Evolutionary conservation across 257 asterid species (phyloP), one percentile per base, ranked within the genome.

Genomic region (Cordia subcordata): DNA sequence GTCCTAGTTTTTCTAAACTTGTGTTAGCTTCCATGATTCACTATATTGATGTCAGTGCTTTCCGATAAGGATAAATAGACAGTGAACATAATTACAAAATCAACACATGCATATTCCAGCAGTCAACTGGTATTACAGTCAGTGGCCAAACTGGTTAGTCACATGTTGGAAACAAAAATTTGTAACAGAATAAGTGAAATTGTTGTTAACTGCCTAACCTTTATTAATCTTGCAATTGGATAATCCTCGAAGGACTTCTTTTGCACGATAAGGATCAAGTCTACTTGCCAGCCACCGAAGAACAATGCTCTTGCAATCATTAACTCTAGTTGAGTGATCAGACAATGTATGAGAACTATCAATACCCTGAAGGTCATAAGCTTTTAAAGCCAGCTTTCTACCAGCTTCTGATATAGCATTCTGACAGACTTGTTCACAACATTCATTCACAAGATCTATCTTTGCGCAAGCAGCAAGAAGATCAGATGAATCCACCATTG

Each of bases 401-500:
- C 97, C 86, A 64, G 96, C 96, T 69, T 86, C 95, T 40, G 81
- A 64, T 60, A 93, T 80, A 38, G 99, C 92, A 69, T 82, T 85
- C 79, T 85, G 92, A 73, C 99, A 93, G 55, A 81, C 85, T 79
- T 93, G 96, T 79, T 80, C 79, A 57, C 99, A 93, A 68, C 99
- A 93, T 78, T 93, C 99, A 55, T 83, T 93, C 56, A 93, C 90
- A 49, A 49, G 72, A 74, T 93, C 90, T 39, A 89, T 85, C 85
- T 81, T 83, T 65, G 77, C 85, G 61, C 99, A 93, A 14, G 94
- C 79, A 57, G 90, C 83, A 58, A 93, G 91, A 74, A 93, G 95
- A 67, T 61, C 75, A 14, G 92, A 71, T 3, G 90, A 68, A 63
- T 93, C 89, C 38, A 86, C 95, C 3, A 62, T 78, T 63, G 82